A percentile compares a stretch with the other conserved stretches of the same genome.
Evolutionary conservation across 306 rosid species (phyloP).

Genomic region (Hippophae rhamnoides): DNA sequence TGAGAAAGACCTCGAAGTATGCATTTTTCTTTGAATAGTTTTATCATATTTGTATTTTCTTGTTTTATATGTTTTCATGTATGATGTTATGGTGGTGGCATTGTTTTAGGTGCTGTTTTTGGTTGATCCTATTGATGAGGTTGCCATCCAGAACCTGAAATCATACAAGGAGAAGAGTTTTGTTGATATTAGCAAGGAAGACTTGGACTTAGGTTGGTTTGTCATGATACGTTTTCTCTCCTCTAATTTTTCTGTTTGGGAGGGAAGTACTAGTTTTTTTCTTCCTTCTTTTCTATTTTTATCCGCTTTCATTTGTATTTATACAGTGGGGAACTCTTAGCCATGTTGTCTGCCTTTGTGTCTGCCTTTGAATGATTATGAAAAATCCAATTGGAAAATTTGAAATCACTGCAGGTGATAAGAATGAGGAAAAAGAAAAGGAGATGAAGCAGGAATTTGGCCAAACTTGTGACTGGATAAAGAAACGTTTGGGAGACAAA

Average conservation of each 20-base stretch:
- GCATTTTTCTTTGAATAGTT: slow-evolving; percentile 4
- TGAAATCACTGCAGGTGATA: slow-evolving; percentile 55
- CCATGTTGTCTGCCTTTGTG: not conserved
- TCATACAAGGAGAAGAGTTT: slow-evolving; percentile 86
- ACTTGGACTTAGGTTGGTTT: slow-evolving; percentile 66
- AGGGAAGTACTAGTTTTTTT: not conserved
- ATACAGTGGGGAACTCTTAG: not conserved
- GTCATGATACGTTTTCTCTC: not conserved
- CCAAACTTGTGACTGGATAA: slow-evolving; percentile 89
- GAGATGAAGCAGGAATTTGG: slow-evolving; percentile 81
- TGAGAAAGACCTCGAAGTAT: slow-evolving; percentile 82
- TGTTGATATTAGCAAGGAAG: slow-evolving; percentile 97
- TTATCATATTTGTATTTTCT: not conserved
- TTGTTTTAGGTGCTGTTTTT: slow-evolving; percentile 68
- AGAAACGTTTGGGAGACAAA: slow-evolving; percentile 80
- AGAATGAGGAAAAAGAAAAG: slow-evolving; percentile 81
- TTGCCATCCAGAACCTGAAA: slow-evolving; percentile 86
- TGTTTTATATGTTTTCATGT: slow-evolving; percentile 1
- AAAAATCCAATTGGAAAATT: slow-evolving; percentile 7
- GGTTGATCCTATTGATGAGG: slow-evolving; percentile 94
- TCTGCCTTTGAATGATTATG: not conserved
- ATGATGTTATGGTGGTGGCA: slow-evolving; percentile 13
- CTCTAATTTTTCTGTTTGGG: not conserved
- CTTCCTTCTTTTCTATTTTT: slow-evolving; percentile 5
- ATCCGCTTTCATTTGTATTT: not conserved